Conservation (phyloP, 2,329 filamentous ascomycete species). For the Pyrenophora teres region DNA sequence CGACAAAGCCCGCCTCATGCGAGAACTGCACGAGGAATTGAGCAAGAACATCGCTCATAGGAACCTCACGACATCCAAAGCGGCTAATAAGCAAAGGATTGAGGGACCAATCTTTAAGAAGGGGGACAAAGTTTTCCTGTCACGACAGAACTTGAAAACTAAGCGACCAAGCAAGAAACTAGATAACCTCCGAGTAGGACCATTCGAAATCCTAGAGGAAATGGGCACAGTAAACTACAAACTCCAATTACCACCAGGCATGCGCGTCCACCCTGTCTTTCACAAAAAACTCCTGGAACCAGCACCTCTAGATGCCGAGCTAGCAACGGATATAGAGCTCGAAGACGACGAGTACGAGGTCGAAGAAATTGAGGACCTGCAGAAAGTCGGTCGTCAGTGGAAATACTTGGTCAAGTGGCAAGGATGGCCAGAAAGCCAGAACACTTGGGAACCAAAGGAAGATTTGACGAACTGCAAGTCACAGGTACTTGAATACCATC, state of each 20-base stretch:
- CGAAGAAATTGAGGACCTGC: too few species aligned
- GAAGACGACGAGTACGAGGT: too few species aligned
- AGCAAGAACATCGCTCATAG: not conserved
- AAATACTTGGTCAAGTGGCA: too few species aligned
- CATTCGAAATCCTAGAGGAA: not conserved
- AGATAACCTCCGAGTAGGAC: not conserved
- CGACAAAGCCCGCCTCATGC: not conserved
- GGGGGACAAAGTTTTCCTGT: not conserved
- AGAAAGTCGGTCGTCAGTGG: too few species aligned
- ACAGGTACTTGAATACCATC: not conserved
- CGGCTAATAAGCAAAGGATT: not conserved
- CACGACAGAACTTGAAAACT: not conserved
- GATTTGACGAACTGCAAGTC: not conserved
- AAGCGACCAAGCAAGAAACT: not conserved
- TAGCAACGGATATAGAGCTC: not conserved
- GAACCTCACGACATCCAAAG: not conserved
- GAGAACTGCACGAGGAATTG: not conserved
- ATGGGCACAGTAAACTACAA: not conserved
- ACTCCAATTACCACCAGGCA: not conserved
- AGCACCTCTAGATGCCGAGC: not conserved
- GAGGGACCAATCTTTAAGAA: constrained; percentile 2
- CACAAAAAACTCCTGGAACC: not conserved
- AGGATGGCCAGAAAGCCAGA: not conserved
- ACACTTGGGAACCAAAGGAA: not conserved
- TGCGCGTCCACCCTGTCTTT: constrained; percentile 2